Evolutionary conservation across 441 rosid species (phyloP), one percentile per base, ranked within the genome.

Genomic region (Euphorbia celastroides): DNA sequence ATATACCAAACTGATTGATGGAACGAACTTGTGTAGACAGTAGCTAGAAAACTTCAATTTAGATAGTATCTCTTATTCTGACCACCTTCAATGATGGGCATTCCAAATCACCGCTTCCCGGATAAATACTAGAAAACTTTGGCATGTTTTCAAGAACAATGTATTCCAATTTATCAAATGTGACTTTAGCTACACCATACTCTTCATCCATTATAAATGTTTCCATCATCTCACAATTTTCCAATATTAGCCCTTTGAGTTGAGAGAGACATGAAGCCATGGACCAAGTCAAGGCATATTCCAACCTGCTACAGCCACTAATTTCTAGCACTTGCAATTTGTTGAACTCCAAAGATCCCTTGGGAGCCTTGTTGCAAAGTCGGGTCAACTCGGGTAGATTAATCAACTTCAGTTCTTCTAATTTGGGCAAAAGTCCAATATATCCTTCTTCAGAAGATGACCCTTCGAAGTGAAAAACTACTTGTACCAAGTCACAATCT

Each of bases 321-420:
- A 66, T 16, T 27, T 27, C 3, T 0, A 66, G 42, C 3, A 2
- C 30, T 14, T 0, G 28, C 2, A 75, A 62, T 12, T 65, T 42
- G 9, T 5, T 41, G 25, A 74, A 70, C 50, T 32, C 57, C 44
- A 61, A 65, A 31, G 19, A 25, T 5, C 42, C 65, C 2, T 2
- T 34, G 3, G 57, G 13, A 44, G 56, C 20, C 13, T 3, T 26
- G 27, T 44, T 63, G 55, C 23, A 50, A 0, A 50, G 20, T 50
- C 34, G 44, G 62, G 5, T 59, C 62, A 70, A 44, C 44, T 6
- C 16, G 42, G 73, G 73, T 42, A 70, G 62, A 27, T 50, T 50
- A 50, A 50, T 50, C 55, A 50, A 50, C 5, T 50, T 1, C 22
- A 50, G 20, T 50, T 50, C 55, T n/a, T 4, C 20, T 62, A 70